These are phyloP conservation scores for Apiospora phragmitis DNA, from an alignment of 2,329 filamentous ascomycete genomes.

Conservation along the genomic window DNA sequence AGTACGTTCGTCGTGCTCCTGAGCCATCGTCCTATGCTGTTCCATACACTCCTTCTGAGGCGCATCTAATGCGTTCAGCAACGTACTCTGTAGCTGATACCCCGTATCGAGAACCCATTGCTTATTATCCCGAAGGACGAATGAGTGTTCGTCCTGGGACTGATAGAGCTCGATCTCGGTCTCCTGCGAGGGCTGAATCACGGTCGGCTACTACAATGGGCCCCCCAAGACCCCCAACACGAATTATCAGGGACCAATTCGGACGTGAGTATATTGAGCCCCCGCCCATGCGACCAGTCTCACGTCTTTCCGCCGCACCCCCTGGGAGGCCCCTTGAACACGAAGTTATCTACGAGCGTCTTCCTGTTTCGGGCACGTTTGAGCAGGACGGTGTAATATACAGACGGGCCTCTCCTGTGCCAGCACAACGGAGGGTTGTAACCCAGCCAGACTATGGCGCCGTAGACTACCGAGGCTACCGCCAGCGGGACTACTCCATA, in stretches of 20 bases:
- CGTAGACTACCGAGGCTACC: slow-evolving; percentile 54
- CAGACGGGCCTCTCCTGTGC: slow-evolving; percentile 50
- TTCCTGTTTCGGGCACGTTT: slow-evolving; percentile 48
- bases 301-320: slow-evolving; percentile 54
- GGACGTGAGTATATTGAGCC: slow-evolving; percentile 76
- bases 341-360: slow-evolving; percentile 67
- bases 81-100: slow-evolving; percentile 45
- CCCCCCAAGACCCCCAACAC: slow-evolving; percentile 55
- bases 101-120: slow-evolving; percentile 40
- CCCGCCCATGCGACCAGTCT: slow-evolving; percentile 38
- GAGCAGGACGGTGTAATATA: slow-evolving; percentile 54
- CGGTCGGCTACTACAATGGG: slow-evolving; percentile 49
- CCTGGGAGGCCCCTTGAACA: slow-evolving; percentile 44
- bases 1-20: slow-evolving; percentile 38
- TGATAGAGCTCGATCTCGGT: slow-evolving; percentile 50
- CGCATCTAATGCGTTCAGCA: slow-evolving; percentile 39
- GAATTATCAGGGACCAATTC: slow-evolving; percentile 79
- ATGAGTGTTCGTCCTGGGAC: slow-evolving; percentile 50
- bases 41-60: slow-evolving; percentile 39
- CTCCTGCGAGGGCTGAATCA: slow-evolving; percentile 45
- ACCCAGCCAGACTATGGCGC: slow-evolving; percentile 61
- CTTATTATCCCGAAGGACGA: slow-evolving; percentile 47
- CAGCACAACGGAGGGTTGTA: slow-evolving; percentile 55
- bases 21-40: slow-evolving; percentile 38
- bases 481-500: slow-evolving; percentile 58